Conservation (phyloP, 768 basidiomycete species). For the Agaricus subrufescens region DNA sequence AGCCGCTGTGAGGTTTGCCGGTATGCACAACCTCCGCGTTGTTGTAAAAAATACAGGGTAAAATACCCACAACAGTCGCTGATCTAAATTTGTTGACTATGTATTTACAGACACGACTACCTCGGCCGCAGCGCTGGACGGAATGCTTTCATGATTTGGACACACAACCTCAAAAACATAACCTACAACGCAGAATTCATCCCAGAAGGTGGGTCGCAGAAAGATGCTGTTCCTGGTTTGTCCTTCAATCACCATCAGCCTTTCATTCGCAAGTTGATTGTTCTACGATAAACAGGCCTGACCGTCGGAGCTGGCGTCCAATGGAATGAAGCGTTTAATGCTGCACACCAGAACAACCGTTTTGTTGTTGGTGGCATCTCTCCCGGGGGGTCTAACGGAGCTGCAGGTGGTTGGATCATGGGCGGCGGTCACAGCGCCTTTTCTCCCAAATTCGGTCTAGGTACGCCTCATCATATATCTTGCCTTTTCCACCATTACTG, state of each 20-base stretch:
- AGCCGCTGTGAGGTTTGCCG: constrained; percentile 34
- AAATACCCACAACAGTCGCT: not conserved
- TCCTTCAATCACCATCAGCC: too few relatives aligned
- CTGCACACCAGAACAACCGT: constrained; percentile 23
- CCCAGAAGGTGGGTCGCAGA: too few relatives aligned
- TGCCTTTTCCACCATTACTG: not conserved
- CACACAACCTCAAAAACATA: constrained; percentile 17
- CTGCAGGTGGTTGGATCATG: constrained; percentile 36
- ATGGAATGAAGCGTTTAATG: constrained; percentile 31
- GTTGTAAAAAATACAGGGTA: constrained; percentile 33
- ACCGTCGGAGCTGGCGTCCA: constrained; percentile 30
- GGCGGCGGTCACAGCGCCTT: constrained; percentile 39
- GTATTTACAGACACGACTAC: constrained; percentile 27
- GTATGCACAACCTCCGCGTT: constrained; percentile 28
- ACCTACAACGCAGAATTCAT: too few relatives aligned
- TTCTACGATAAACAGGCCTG: constrained; percentile 7
- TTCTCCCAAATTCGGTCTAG: constrained; percentile 36
- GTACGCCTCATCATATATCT: constrained; percentile 16
- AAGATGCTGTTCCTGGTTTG: too few relatives aligned
- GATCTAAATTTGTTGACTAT: not conserved
- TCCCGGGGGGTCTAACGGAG: constrained; percentile 31
- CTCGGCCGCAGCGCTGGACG: constrained; percentile 42
- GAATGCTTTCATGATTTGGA: constrained; percentile 36
- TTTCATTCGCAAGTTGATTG: not conserved
- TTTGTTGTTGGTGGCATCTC: constrained; percentile 34